Conservation (phyloP, 2,329 filamentous ascomycete species). For the Orbilia blumenaviensis region DNA sequence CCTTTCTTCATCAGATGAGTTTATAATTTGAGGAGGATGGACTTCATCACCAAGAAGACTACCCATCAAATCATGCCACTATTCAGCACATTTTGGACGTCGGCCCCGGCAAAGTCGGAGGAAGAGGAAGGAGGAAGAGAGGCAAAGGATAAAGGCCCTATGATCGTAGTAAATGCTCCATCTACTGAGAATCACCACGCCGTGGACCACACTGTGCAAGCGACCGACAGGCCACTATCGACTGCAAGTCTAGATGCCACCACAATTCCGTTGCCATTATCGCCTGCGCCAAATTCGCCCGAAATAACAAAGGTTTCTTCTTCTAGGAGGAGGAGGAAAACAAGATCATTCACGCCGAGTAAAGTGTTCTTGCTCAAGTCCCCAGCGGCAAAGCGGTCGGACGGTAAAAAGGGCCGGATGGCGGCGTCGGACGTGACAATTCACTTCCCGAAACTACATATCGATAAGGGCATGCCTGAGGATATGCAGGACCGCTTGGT, state of each 20-base stretch:
- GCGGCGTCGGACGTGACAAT: conserved; percentile 48
- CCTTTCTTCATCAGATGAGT: conserved; percentile 20
- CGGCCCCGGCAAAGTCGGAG: conserved; percentile 23
- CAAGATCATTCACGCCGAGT: conserved; percentile 37
- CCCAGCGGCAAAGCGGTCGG: conserved; percentile 30
- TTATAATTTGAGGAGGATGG: conserved; percentile 32
- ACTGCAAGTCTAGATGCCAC: conserved; percentile 27
- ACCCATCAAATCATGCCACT: conserved; percentile 51
- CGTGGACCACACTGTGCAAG: not conserved
- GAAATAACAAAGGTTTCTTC: conserved; percentile 44
- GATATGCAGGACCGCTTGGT: conserved; percentile 52
- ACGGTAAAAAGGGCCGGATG: conserved; percentile 46
- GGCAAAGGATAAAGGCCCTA: conserved; percentile 34
- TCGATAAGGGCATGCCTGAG: conserved; percentile 44
- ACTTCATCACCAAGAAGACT: conserved; percentile 51
- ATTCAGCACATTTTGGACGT: conserved; percentile 47
- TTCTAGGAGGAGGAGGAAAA: conserved; percentile 36
- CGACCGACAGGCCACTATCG: conserved; percentile 25
- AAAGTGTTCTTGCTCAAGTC: conserved; percentile 50
- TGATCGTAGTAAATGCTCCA: conserved; percentile 35
- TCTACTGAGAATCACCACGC: not conserved
- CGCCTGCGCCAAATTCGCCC: conserved; percentile 24
- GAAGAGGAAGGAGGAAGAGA: not conserved
- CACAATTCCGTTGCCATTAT: conserved; percentile 29
- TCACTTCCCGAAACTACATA: conserved; percentile 49